Conservation (phyloP, 805 yeast species). For the Candida insectorum region DNA sequence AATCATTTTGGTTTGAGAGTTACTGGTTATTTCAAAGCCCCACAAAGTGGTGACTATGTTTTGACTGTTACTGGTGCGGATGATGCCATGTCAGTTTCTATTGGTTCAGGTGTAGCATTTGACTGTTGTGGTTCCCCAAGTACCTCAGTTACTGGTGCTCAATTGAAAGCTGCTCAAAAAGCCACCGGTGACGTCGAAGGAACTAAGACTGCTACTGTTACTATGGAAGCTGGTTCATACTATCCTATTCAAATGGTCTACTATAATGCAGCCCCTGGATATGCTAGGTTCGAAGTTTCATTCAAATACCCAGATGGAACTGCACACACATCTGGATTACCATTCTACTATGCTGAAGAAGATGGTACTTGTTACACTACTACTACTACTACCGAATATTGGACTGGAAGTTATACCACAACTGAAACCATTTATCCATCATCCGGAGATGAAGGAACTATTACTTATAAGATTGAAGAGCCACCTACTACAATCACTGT, state of each 20-base stretch:
- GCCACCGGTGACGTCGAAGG: not conserved
- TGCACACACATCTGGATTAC: too few species aligned
- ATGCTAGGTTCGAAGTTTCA: too few species aligned
- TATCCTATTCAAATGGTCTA: not conserved
- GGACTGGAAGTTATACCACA: not conserved
- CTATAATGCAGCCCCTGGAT: too few species aligned
- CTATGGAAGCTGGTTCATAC: not conserved
- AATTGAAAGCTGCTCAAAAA: not conserved
- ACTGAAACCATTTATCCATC: not conserved
- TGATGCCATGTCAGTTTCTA: not conserved
- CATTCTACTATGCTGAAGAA: too few species aligned
- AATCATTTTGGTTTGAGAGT: too few species aligned
- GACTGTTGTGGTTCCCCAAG: conserved; percentile 3
- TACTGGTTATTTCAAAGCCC: conserved; percentile 23
- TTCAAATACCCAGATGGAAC: too few species aligned
- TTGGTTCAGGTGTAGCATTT: conserved; percentile 1
- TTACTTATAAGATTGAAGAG: not conserved
- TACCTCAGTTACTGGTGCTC: not conserved
- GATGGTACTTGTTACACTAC: not conserved
- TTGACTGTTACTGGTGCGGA: not conserved
- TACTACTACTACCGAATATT: not conserved
- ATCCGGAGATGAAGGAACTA: not conserved
- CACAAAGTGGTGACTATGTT: not conserved
- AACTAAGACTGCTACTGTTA: not conserved
- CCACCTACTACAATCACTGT: not conserved